Base-by-base conservation (phyloP, 1,284 basidiomycete species). In the Singerocomus rubriflavus region DNA sequence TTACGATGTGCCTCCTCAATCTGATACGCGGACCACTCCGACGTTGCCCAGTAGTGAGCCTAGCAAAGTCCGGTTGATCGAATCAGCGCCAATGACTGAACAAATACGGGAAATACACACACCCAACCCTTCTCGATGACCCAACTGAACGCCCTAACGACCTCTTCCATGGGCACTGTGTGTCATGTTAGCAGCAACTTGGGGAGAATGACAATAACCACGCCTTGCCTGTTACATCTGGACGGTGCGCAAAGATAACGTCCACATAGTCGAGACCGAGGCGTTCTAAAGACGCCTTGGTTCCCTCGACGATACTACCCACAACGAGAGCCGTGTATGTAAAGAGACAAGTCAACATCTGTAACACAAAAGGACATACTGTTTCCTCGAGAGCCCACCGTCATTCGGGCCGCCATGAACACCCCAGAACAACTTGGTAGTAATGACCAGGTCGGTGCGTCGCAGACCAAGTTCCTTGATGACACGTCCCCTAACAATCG, bases 231-330 rank as follows among this genome's bases (percentile, higher is more conserved):
- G 62, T 52, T 10, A 49, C 47, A 62, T 83, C 82, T 30, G 75
- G 74, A 45, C 80, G 75, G 57, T 84, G 80, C 11, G 75, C 74
- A 41, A 80, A 79, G 40, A 79, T 64, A 37, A 83, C 69, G 57
- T 84, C 81, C 46, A 84, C 82, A 57, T 88, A 88, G 62, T 82
- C 77, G 57, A 84, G 70, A 44, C 78, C 75, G 6, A 85, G 74
- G 36, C 83, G 78, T 62, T 80, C 69, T 31, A 88, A 70, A 9
- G 74, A 79, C 36, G 74, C 75, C 54, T 78, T 74, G 30, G 80
- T 71, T 30, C 82, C 85, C 61, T 88, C 84, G 57, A 88, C 74
- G 57, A 85, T 74, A 63, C 75, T 81, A 13, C 21, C 21, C 21
- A 21, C 21, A 4, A 21, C 21, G 21, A 21, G 21, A 21, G 4